Percentiles rank a stretch among this genome's conserved stretches.
Conservation (phyloP, 2,329 filamentous ascomycete genomes). For the Neonectria neomacrospora region DNA sequence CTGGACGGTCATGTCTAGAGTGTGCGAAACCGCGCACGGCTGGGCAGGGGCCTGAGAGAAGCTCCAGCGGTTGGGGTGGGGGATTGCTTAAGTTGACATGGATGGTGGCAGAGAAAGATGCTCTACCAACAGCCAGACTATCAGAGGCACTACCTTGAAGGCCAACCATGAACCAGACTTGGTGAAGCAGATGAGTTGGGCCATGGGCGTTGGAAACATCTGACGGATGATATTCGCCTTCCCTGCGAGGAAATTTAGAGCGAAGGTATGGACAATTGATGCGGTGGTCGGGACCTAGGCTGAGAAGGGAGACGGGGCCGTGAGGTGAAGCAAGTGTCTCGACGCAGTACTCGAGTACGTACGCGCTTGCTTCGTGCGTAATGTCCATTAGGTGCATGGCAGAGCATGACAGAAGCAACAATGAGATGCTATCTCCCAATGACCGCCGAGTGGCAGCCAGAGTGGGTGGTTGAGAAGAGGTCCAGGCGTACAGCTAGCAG, state of each 20-base stretch:
- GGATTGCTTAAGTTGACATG: conserved; percentile 38
- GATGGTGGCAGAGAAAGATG: conserved; percentile 16
- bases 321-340: conserved; percentile 32
- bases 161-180: conserved; percentile 4
- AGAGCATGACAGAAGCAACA: conserved; percentile 11
- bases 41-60: conserved; percentile 31
- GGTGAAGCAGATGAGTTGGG: conserved; percentile 25
- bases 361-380: conserved; percentile 23
- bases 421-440: conserved; percentile 19
- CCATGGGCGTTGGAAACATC: conserved; percentile 36
- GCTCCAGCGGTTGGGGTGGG: conserved; percentile 11
- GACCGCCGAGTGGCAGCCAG: conserved; percentile 12
- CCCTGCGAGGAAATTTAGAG: conserved; percentile 36
- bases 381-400: conserved; percentile 5
- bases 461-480: conserved; percentile 22
- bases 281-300: conserved; percentile 22
- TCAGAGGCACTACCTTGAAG: not conserved
- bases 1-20: conserved; percentile 26
- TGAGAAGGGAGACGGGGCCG: conserved; percentile 23
- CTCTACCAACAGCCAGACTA: conserved; percentile 9
- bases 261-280: conserved; percentile 24
- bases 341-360: not conserved
- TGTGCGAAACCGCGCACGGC: conserved; percentile 29
- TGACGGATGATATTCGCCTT: conserved; percentile 40
- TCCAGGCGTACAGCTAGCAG: conserved; percentile 19